These are phyloP conservation scores for Monosporozyma unispora DNA, from an alignment of 805 yeast species.

Conservation along the genomic window DNA sequence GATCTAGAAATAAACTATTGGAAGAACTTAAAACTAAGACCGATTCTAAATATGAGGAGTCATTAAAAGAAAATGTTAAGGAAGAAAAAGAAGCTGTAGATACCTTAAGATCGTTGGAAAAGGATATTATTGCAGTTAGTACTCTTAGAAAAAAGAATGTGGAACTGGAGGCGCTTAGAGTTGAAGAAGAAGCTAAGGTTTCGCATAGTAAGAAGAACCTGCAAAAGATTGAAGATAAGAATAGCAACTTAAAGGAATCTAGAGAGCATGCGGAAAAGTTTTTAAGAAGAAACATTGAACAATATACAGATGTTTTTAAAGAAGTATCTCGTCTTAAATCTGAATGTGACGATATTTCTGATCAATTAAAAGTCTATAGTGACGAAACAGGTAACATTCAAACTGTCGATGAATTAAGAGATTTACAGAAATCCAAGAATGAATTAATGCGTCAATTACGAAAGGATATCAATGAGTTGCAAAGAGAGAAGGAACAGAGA, in stretches of 20 bases:
- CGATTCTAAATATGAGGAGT: slow-evolving; percentile 27
- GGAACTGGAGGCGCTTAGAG: slow-evolving; percentile 7
- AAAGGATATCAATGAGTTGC: slow-evolving; percentile 17
- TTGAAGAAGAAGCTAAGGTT: slow-evolving; percentile 10
- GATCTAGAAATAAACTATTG: slow-evolving; percentile 20
- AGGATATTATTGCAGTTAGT: slow-evolving; percentile 14
- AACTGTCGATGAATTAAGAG: slow-evolving; percentile 23
- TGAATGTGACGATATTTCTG: slow-evolving; percentile 17
- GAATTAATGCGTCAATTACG: slow-evolving; percentile 17
- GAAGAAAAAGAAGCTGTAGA: slow-evolving; percentile 28
- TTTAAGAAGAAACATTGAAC: slow-evolving; percentile 25
- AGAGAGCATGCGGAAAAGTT: slow-evolving; percentile 14
- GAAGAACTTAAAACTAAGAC: slow-evolving; percentile 26
- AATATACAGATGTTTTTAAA: slow-evolving; percentile 16
- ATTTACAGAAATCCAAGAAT: slow-evolving; percentile 15
- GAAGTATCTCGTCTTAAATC: slow-evolving; percentile 19
- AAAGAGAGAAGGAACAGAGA: slow-evolving; percentile 19
- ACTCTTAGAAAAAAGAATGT: slow-evolving; percentile 4
- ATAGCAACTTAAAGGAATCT: slow-evolving; percentile 15
- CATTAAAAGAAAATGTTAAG: slow-evolving; percentile 28
- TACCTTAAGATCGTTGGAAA: slow-evolving; percentile 15
- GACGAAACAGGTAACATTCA: slow-evolving; percentile 15
- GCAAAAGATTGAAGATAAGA: slow-evolving; percentile 20
- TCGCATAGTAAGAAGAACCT: not conserved
- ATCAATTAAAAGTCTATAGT: slow-evolving; percentile 20